Evolutionary conservation across 768 basidiomycete genomes (phyloP).

Genomic region (Gymnopilus dilepis): DNA sequence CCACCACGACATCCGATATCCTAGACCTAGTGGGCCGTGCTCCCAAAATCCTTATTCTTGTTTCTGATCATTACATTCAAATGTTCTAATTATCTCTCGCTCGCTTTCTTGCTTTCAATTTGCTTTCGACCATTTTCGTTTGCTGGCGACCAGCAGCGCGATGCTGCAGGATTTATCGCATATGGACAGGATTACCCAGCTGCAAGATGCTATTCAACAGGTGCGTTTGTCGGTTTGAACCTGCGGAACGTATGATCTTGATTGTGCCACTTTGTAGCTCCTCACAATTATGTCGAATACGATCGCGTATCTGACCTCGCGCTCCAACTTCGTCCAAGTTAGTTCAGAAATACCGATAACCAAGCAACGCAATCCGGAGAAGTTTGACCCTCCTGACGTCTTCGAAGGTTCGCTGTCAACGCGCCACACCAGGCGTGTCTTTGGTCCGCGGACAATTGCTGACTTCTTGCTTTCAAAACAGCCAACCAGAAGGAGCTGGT

Average conservation of each 20-base stretch:
- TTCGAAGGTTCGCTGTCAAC: constrained; percentile 67
- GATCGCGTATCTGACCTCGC: constrained; percentile 78
- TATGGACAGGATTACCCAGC: constrained; percentile 96
- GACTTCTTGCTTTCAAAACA: constrained; percentile 31
- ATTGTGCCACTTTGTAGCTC: constrained; percentile 55
- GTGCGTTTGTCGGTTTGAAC: constrained; percentile 41
- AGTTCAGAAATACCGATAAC: constrained; percentile 84
- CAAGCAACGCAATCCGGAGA: constrained; percentile 73
- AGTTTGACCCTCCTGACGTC: constrained; percentile 72
- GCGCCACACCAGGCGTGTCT: too few species aligned
- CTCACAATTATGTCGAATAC: constrained; percentile 88
- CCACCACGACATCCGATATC: too few species aligned
- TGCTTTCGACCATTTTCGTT: too few species aligned
- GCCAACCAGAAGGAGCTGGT: constrained; percentile 88
- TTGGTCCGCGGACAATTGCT: too few species aligned
- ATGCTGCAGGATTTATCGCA: constrained; percentile 93
- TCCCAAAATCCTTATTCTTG: too few species aligned
- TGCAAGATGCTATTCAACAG: constrained; percentile 93
- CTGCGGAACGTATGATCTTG: neutral
- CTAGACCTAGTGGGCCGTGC: too few species aligned
- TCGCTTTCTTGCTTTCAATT: too few species aligned
- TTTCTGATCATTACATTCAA: too few species aligned
- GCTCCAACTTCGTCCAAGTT: constrained; percentile 80
- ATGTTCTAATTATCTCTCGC: too few species aligned
- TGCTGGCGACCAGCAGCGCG: constrained; percentile 52